These are phyloP conservation scores for Lepidium campestre DNA, from an alignment of 441 rosid genomes.

Conservation along the genomic window DNA sequence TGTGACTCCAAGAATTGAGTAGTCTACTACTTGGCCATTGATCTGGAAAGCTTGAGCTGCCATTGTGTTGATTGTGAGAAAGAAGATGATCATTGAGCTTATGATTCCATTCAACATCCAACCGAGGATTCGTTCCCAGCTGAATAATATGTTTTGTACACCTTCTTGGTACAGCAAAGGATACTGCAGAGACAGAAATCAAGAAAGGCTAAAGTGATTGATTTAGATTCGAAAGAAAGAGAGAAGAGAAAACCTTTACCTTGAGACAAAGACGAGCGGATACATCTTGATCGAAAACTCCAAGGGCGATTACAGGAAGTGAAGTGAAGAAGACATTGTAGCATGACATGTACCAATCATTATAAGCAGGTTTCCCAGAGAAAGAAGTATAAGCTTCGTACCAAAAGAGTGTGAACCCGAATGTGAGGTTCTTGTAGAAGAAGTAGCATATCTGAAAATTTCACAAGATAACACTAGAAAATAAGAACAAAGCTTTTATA, in stretches of 20 bases:
- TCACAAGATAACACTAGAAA: neutral
- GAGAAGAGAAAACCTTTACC: conserved; percentile 31
- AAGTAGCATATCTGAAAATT: conserved; percentile 76
- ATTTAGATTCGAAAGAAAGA: neutral
- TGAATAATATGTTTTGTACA: conserved; percentile 63
- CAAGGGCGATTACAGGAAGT: conserved; percentile 89
- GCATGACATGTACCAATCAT: conserved; percentile 89
- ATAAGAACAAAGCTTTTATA: neutral
- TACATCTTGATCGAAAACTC: conserved; percentile 90
- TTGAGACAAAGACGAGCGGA: conserved; percentile 75
- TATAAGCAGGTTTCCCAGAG: conserved; percentile 91
- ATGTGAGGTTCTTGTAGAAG: conserved; percentile 86
- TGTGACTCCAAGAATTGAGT: conserved; percentile 61
- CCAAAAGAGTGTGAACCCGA: conserved; percentile 89
- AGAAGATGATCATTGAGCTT: conserved; percentile 70
- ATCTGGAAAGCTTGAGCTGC: conserved; percentile 51
- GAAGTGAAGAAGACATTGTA: conserved; percentile 97
- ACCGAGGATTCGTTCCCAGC: conserved; percentile 70
- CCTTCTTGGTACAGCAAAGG: conserved; percentile 77
- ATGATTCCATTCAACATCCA: conserved; percentile 85
- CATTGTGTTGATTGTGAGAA: conserved; percentile 50
- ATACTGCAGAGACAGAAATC: conserved; percentile 36
- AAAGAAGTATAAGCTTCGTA: conserved; percentile 81
- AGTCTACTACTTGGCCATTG: conserved; percentile 67
- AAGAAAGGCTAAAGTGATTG: neutral